Conservation (phyloP, 768 basidiomycete species). For the Rickenella mellea region DNA sequence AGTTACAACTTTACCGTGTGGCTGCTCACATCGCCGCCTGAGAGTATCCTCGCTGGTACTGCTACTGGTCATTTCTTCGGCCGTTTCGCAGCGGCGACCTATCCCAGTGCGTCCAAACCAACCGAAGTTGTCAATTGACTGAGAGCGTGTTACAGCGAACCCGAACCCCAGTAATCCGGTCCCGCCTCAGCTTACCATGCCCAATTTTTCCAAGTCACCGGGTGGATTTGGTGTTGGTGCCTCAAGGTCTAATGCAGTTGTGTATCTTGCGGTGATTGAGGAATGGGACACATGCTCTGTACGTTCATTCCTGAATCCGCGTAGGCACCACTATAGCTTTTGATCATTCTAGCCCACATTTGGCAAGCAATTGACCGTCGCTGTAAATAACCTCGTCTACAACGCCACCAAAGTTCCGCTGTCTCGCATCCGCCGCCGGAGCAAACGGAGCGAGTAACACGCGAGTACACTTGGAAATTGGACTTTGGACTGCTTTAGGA, state of each 20-base stretch:
- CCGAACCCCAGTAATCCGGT: conserved; percentile 28
- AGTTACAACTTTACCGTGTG: conserved; percentile 33
- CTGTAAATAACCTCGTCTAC: no score
- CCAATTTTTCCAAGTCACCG: conserved; percentile 30
- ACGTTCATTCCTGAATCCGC: no score
- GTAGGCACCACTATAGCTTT: no score
- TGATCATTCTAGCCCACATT: no score
- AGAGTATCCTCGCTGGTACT: conserved; percentile 18
- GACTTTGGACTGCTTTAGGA: no score
- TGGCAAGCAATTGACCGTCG: no score
- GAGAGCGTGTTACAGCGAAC: conserved; percentile 22
- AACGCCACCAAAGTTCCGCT: no score
- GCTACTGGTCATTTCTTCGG: conserved; percentile 35
- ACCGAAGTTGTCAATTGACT: background rate
- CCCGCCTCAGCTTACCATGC: conserved; percentile 32
- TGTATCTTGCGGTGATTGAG: conserved; percentile 31
- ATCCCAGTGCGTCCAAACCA: conserved; percentile 24
- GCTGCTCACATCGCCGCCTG: conserved; percentile 24
- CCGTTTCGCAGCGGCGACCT: conserved; percentile 31
- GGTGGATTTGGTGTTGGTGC: conserved; percentile 29
- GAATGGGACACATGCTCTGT: conserved; percentile 31
- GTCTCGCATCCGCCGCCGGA: no score
- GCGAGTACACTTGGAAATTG: no score
- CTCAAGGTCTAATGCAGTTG: conserved; percentile 20
- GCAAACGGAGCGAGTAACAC: no score